Conservation (phyloP, 192 early-diverging fungal species). For the Coemansia sp. region DNA sequence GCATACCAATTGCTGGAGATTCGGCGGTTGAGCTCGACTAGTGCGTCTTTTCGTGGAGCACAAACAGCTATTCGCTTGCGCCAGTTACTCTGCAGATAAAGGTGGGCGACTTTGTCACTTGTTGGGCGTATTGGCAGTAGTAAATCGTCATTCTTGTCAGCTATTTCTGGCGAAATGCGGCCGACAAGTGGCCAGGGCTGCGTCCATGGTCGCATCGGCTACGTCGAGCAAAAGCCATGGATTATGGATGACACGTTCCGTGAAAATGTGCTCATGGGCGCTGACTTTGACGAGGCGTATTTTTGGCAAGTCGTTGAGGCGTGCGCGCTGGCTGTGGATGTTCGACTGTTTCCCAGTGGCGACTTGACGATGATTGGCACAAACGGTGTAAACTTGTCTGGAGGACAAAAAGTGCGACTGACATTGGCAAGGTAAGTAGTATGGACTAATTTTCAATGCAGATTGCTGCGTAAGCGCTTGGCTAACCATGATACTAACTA, state of each 20-base stretch:
- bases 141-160: slow-evolving; percentile 64
- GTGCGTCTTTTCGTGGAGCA: slow-evolving; percentile 37
- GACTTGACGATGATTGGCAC: slow-evolving; percentile 61
- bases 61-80: slow-evolving; percentile 57
- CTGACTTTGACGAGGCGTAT: slow-evolving; percentile 34
- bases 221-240: slow-evolving; percentile 46
- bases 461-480: not conserved
- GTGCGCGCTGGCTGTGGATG: slow-evolving; percentile 33
- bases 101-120: slow-evolving; percentile 72
- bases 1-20: not conserved
- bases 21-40: slow-evolving; percentile 16
- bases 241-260: slow-evolving; percentile 48
- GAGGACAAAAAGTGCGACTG: slow-evolving; percentile 67
- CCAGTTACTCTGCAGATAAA: slow-evolving; percentile 61
- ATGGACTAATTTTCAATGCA: not conserved
- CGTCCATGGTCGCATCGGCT: slow-evolving; percentile 62
- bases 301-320: slow-evolving; percentile 26
- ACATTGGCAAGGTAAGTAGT: slow-evolving; percentile 56
- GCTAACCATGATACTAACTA: not conserved
- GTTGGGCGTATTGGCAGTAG: slow-evolving; percentile 84
- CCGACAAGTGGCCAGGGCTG: slow-evolving; percentile 64
- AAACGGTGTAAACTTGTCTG: slow-evolving; percentile 60
- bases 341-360: slow-evolving; percentile 19
- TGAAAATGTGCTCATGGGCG: too few species aligned
- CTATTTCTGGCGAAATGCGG: slow-evolving; percentile 85